Base-by-base conservation (phyloP, 73 alveolate species). In the Uronychia binucleata region DNA sequence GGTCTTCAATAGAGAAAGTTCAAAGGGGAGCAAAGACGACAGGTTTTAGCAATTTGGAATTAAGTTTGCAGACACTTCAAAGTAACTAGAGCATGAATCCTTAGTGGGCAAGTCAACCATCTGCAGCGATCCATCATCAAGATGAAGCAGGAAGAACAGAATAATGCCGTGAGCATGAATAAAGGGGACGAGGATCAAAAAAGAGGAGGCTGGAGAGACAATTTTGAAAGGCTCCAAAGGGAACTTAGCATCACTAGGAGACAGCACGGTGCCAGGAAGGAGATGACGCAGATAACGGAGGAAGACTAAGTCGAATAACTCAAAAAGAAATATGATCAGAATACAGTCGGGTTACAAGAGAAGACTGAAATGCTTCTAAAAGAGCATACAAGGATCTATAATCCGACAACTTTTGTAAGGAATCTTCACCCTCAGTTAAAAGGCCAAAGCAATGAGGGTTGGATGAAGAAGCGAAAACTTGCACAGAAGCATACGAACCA, bases 391-490 rank as follows among this genome's bases (percentile, higher is more conserved):
- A 46, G 19, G 19, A 46, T 46, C n/a, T 5, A 46, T 11, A 46
- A 46, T 11, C 67, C 67, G 19, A 19, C n/a, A 46, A 19, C 19
- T 19, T 46, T 11, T 46, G 67, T 46, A 46, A 46, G 5, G 19
- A 46, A 46, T 46, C 19, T 46, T 46, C 5, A 5, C 67, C 19
- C 19, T 11, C 5, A 46, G 67, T 19, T 46, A 46, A 46, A 11
- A 11, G 67, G 67, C n/a, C 5, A 46, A 46, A 46, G 19, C 19
- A 46, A 46, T 26, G 82, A 82, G 29, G 79, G 32, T 8, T 82
- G 89, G 89, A 82, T 82, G 89, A 82, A 34, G 83, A 60, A 46
- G 78, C 1, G 83, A 30, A 34, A 74, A n/a, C 0, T 82, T 57
- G 28, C 58, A 29, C 34, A 78, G 33, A 67, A 57, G 11, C 77